Evolutionary conservation across 2,329 filamentous ascomycete genomes (phyloP), one percentile per base, ranked within the genome.

Genomic region (Canariomyces notabilis): DNA sequence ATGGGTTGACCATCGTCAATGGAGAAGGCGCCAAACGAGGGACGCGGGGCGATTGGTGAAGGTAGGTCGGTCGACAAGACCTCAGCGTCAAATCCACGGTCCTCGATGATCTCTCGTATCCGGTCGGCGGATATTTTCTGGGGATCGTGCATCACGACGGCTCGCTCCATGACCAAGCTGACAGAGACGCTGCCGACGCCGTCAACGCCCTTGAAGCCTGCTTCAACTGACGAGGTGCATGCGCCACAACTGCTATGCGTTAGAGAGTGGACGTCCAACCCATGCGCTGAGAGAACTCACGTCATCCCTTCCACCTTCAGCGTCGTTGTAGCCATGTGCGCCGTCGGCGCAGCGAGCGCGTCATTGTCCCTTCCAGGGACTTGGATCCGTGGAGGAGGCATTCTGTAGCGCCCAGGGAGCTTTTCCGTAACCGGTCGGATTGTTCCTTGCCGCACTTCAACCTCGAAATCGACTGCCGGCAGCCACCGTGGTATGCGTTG

Each of bases 161-260:
- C 93, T 50, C 91, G 82, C 67, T 95, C 90, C 82, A 96, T 95
- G 46, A 96, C 86, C 58, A 98, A 72, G 64, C 89, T 95, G 59
- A 98, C 86, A 8, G 89, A 94, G 49, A 97, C 89, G 57, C 77
- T 89, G 53, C 85, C 87, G 8, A 93, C 82, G 44, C 93, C 91
- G 32, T 85, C 75, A 5, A 95, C 77, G 55, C 79, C 80, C 60
- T 88, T 85, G 70, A 98, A 95, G 56, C 87, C 93, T 49, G 85
- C 80, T 74, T 97, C 91, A 57, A 98, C 85, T n/a, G 93, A 85
- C 36, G 90, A 94, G 21, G 91, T 96, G 65, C 93, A 98, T 57
- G 91, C 85, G 62, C 91, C 90, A 70, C 93, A 98, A 54, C 77
- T 81, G 75, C 78, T 73, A 77, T 22, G 34, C 14, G 37, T 53